phyloP scores from a whole-genome alignment of 2,329 filamentous ascomycete genomes.

The Knoxdaviesia proteae region DNA sequence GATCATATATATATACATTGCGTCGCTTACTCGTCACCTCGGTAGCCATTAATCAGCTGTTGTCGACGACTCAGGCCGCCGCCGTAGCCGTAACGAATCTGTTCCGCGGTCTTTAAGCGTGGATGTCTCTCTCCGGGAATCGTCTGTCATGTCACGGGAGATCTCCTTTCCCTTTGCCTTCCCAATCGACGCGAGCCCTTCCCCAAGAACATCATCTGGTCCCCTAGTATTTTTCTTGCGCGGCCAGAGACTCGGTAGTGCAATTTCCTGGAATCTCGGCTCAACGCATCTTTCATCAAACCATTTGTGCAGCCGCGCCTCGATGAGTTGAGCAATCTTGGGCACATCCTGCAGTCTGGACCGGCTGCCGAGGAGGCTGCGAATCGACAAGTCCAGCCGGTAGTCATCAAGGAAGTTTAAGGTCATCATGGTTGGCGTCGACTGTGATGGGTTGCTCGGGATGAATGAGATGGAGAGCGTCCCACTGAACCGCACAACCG shows the following conservation, averaged over 20 bases:
- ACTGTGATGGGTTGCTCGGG: conserved; percentile 46
- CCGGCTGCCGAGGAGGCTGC: conserved; percentile 60
- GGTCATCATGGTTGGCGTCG: conserved; percentile 68
- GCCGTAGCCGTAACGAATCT: conserved; percentile 18
- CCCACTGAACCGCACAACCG: conserved; percentile 82
- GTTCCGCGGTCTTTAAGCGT: conserved; percentile 14
- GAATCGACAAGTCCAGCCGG: conserved; percentile 60
- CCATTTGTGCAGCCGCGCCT: conserved; percentile 63
- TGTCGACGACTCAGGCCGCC: conserved; percentile 8
- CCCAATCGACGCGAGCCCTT: neutral
- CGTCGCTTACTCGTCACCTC: too few species aligned
- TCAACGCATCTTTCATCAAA: conserved; percentile 76
- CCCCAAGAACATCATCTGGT: conserved; percentile 28
- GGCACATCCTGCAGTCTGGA: conserved; percentile 67
- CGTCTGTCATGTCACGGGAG: conserved; percentile 27
- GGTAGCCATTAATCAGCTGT: too few species aligned
- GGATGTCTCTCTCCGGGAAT: conserved; percentile 23
- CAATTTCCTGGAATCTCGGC: conserved; percentile 71
- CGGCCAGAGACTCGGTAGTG: conserved; percentile 65
- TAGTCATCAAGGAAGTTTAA: conserved; percentile 91
- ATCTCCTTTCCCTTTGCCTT: conserved; percentile 29
- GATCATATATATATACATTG: too few species aligned
- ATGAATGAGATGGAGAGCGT: conserved; percentile 88
- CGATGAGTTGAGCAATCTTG: conserved; percentile 70
- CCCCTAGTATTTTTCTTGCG: conserved; percentile 66